These are phyloP conservation scores for Melaleuca alternifolia DNA, from an alignment of 345 rosid species.

Conservation along the genomic window DNA sequence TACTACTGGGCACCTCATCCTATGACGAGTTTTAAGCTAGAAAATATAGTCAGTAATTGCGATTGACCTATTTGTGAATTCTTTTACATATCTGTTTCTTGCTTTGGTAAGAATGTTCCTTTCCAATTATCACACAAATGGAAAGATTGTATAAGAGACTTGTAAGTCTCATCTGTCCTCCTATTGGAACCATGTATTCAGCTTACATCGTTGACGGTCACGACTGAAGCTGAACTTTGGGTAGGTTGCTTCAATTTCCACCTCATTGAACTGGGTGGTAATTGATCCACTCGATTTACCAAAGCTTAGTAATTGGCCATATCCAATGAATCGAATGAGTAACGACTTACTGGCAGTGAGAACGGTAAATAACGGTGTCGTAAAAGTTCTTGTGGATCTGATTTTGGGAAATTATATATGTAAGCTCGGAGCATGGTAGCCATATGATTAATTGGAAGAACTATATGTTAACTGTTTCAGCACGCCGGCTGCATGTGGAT, in stretches of 20 bases:
- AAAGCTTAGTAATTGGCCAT: background rate
- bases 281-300: background rate
- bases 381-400: background rate
- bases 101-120: background rate
- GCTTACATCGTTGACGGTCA: background rate
- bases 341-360: background rate
- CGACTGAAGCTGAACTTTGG: background rate
- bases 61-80: background rate
- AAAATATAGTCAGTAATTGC: background rate
- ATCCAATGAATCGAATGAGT: background rate
- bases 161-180: background rate
- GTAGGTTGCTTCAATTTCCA: background rate
- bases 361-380: background rate
- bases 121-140: background rate
- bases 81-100: too few species aligned
- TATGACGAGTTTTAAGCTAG: background rate
- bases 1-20: background rate
- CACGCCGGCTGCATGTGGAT: background rate
- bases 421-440: background rate
- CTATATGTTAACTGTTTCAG: background rate
- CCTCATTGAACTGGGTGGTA: background rate
- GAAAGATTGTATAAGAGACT: background rate
- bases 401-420: background rate
- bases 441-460: background rate
- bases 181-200: background rate